Percentiles rank a stretch among this genome's conserved stretches.
Evolutionary conservation across 2,329 filamentous ascomycete genomes (phyloP).

Genomic region (Amauroascus verrucosus): DNA sequence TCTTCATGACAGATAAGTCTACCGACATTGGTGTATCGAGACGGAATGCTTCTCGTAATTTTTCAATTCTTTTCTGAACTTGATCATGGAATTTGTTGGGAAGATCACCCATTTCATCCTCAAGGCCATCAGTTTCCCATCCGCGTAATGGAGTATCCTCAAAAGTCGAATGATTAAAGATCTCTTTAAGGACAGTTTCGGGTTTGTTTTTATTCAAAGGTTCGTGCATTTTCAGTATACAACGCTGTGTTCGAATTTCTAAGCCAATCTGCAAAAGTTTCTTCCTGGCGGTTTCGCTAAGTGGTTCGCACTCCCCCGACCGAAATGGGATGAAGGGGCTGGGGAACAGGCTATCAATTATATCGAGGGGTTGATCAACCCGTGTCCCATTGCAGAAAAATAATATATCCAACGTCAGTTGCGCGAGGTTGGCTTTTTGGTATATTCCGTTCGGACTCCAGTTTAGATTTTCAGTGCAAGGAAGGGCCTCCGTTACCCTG

Average conservation of each 20-base stretch:
- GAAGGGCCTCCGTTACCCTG: slow-evolving; percentile 5
- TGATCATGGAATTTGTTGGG: slow-evolving; percentile 5
- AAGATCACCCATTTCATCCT: slow-evolving; percentile 6
- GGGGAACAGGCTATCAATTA: slow-evolving; percentile 10
- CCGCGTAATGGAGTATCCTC: slow-evolving; percentile 10
- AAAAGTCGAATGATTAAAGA: slow-evolving; percentile 8
- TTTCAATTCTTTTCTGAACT: slow-evolving; percentile 8
- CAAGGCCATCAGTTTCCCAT: slow-evolving; percentile 14
- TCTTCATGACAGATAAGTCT: slow-evolving; percentile 37
- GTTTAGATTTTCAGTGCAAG: slow-evolving; percentile 4
- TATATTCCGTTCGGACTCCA: slow-evolving; percentile 10
- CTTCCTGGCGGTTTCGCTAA: neutral
- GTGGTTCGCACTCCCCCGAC: neutral
- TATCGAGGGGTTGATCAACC: neutral
- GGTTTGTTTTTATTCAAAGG: neutral
- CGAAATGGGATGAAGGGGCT: slow-evolving; percentile 1
- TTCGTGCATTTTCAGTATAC: slow-evolving; percentile 9
- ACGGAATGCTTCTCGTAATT: neutral
- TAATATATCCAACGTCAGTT: slow-evolving; percentile 15
- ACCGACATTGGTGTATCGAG: slow-evolving; percentile 17
- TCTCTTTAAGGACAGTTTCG: slow-evolving; percentile 1
- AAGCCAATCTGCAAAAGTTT: slow-evolving; percentile 14
- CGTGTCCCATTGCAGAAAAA: slow-evolving; percentile 4
- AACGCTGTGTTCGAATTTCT: slow-evolving; percentile 16
- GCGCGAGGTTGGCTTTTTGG: slow-evolving; percentile 17